A percentile compares a stretch with the other conserved stretches of the same genome.
Conservation (phyloP, 2,329 filamentous ascomycete species). For the Pseudogymnoascus sp. region DNA sequence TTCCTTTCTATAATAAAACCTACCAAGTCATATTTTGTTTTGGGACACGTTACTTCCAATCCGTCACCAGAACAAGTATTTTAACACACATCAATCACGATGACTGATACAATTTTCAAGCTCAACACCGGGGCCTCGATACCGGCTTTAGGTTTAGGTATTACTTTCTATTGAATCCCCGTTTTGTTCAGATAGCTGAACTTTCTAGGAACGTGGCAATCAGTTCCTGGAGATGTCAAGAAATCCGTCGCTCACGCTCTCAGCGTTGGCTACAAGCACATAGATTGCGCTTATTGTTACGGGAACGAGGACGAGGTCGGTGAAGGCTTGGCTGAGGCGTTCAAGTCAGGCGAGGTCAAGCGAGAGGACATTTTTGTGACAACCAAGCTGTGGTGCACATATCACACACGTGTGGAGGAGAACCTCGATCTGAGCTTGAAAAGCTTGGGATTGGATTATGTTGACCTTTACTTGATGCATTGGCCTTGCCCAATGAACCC, state of each 20-base stretch:
- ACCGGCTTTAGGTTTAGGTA: conserved; percentile 36
- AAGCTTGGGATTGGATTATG: conserved; percentile 41
- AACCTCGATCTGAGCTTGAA: conserved; percentile 25
- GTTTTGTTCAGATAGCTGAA: neutral
- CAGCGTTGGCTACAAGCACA: conserved; percentile 45
- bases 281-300: conserved; percentile 62
- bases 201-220: conserved; percentile 13
- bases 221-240: conserved; percentile 36
- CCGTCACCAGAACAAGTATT: neutral
- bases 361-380: conserved; percentile 33
- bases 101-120: conserved; percentile 21
- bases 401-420: conserved; percentile 34
- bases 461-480: conserved; percentile 47
- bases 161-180: neutral
- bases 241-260: conserved; percentile 34
- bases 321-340: conserved; percentile 65
- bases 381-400: conserved; percentile 34
- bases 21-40: neutral
- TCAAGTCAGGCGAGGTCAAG: conserved; percentile 47
- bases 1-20: neutral
- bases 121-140: conserved; percentile 33
- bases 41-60: neutral
- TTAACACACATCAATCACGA: neutral
- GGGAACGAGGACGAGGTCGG: conserved; percentile 80
- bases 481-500: conserved; percentile 62